Evolutionary conservation across 1,284 basidiomycete genomes (phyloP), one percentile per base, ranked within the genome.

Genomic region (Mycosarcoma mackinlayi): DNA sequence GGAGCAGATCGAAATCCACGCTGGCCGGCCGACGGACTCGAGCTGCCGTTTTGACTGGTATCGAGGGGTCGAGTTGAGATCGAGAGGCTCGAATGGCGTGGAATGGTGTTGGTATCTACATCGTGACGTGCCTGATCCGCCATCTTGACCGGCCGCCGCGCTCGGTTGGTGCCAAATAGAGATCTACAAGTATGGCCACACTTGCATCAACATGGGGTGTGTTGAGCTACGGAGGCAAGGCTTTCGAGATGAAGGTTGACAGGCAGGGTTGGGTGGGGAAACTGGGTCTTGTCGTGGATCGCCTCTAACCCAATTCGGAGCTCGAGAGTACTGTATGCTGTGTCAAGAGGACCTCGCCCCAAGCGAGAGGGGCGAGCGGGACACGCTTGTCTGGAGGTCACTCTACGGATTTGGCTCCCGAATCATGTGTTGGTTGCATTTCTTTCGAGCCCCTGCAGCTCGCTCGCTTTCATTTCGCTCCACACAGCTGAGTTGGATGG

Each of bases 1-100:
- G 65, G 65, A 14, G 55, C 65, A 2, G 65, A 68, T 14, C 47
- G 40, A 44, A 54, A 49, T 9, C 23, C 42, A 23, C 33, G 47
- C 14, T 34, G 46, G 11, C 37, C 37, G 13, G 38, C 55, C 11
- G 33, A 33, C 4, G 50, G 37, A 3, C 35, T 27, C 25, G 13
- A 27, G 14, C 25, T 11, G 23, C 28, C 16, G 3, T 28, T 31
- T 9, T 39, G 23, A 8, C 18, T 13, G 1, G 25, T 14, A 4
- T 34, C 19, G 25, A 18, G 30, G 13, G 63, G 48, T 10, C 44
- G 34, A 16, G 59, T 68, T 5, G 54, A 59, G 51, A 68, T 61
- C 18, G 59, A 45, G 31, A 68, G 65, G n/a, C 59, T 51, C 14
- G 65, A 41, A 10, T 58, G 50, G 33, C 25, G 41, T 3, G 25